Conservation (phyloP, 1,284 basidiomycete species). For the Trametes hirsuta region DNA sequence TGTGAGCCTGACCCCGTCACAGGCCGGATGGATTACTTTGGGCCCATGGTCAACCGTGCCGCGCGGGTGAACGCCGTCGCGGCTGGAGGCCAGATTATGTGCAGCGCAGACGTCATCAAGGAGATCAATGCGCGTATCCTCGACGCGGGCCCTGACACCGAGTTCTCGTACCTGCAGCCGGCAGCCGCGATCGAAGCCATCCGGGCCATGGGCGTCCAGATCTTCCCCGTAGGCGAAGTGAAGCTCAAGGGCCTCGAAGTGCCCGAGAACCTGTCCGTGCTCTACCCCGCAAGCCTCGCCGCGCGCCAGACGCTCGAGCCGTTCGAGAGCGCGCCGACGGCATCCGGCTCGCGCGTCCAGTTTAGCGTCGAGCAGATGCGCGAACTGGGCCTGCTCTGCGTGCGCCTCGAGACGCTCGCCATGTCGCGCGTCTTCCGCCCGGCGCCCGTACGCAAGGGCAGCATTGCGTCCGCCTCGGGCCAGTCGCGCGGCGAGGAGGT, state of each 20-base stretch:
- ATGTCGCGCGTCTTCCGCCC: conserved; percentile 65
- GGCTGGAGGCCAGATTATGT: conserved; percentile 94
- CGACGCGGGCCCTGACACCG: conserved; percentile 58
- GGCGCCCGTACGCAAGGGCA: conserved; percentile 51
- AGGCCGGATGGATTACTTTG: conserved; percentile 97
- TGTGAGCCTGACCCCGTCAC: conserved; percentile 96
- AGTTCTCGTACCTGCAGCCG: conserved; percentile 59
- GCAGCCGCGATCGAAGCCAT: conserved; percentile 70
- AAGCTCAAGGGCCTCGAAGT: conserved; percentile 95
- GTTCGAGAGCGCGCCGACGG: conserved; percentile 38
- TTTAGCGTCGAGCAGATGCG: conserved; percentile 82
- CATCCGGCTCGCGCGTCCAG: conserved; percentile 58
- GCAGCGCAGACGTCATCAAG: conserved; percentile 86
- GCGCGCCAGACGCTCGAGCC: conserved; percentile 70
- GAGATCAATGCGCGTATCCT: conserved; percentile 75
- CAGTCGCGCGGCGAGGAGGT: conserved; percentile 25
- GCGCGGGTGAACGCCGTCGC: conserved; percentile 87
- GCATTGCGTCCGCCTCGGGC: conserved; percentile 36
- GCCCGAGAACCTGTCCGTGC: conserved; percentile 82
- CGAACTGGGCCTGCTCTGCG: conserved; percentile 74
- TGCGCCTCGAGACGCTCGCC: conserved; percentile 85
- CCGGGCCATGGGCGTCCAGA: conserved; percentile 73
- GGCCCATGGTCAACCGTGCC: conserved; percentile 91
- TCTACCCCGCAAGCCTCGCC: conserved; percentile 82
- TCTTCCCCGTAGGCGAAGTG: conserved; percentile 85